Evolutionary conservation across 176 grass and related monocot genomes (phyloP), one percentile per base, ranked within the genome.

Genomic region (Typha latifolia): DNA sequence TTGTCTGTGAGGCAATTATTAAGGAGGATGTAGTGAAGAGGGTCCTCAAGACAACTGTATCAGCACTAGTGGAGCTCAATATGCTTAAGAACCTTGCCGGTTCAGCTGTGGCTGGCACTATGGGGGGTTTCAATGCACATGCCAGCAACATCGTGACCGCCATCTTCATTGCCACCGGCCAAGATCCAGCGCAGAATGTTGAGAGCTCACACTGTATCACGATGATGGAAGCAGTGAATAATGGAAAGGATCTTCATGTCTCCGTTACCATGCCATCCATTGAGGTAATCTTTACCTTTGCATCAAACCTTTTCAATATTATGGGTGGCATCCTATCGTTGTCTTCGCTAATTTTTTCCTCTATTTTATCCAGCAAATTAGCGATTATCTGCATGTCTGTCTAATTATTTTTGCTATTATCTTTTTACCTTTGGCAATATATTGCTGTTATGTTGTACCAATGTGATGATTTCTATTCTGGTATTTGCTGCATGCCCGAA

Each of bases 91-190:
- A 74, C 59, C 63, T 74, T 15, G 52, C 59, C 3, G 71, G 71
- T 34, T 74, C 71, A 47, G 71, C 71, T 31, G 2, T 74, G 56
- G 71, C 71, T 12, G 71, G 61, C 14, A 16, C 52, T 15, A 19
- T 74, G 31, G 71, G 71, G 49, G 71, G 71, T 47, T 74, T 65
- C 21, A 74, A 74, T 32, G 71, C 71, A 74, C 71, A 74, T 74
- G 71, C 71, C 9, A 63, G 71, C 71, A 74, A 74, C 59, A 74
- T 65, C 16, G 43, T 74, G 31, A 51, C 59, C 15, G 71, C 71
- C 31, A 32, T 64, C 12, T 74, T 74, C 18, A 74, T 74, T 49
- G 71, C 71, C 10, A 74, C 59, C 12, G 71, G 71, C 12, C 71
- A 74, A 64, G 71, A 74, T 27, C 52, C 59, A 12, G 52, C 71